A percentile compares a stretch with the other conserved stretches of the same genome.
Conservation (phyloP, 2,329 filamentous ascomycete species). For the Coleophoma crateriformis region DNA sequence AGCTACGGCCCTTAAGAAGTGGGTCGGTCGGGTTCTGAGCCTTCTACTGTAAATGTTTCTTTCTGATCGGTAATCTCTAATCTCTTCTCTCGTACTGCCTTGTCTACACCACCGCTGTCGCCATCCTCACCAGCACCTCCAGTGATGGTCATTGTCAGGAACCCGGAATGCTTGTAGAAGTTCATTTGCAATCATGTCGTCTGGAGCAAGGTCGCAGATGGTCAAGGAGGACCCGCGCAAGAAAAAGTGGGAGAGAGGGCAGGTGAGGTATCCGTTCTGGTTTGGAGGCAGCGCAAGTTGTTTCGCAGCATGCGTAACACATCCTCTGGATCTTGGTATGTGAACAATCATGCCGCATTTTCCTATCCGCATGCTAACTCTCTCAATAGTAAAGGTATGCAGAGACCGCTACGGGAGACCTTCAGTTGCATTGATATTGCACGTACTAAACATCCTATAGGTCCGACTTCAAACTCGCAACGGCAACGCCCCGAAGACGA, state of each 20-base stretch:
- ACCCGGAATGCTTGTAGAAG: constrained; percentile 18
- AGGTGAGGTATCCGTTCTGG: constrained; percentile 72
- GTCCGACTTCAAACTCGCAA: constrained; percentile 84
- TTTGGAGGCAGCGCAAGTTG: constrained; percentile 94
- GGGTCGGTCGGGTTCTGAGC: no score
- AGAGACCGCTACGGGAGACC: not conserved
- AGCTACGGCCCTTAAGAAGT: no score
- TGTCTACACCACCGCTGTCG: constrained; percentile 3
- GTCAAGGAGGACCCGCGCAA: constrained; percentile 12
- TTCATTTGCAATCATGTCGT: constrained; percentile 18
- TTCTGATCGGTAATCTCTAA: no score
- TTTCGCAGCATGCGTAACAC: constrained; percentile 85
- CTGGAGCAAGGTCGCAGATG: constrained; percentile 10
- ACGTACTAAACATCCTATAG: constrained; percentile 33
- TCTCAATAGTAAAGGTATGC: no score
- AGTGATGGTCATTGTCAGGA: no score
- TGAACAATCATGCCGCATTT: constrained; percentile 10
- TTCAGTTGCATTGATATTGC: no score
- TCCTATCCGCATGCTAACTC: constrained; percentile 5
- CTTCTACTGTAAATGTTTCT: no score
- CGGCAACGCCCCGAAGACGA: constrained; percentile 69
- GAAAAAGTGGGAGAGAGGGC: constrained; percentile 18
- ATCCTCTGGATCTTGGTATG: constrained; percentile 87
- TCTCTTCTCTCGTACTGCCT: not conserved
- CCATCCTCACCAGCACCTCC: not conserved